phyloP scores from a whole-genome alignment of 257 asterid species.

The Henckelia pumila region DNA sequence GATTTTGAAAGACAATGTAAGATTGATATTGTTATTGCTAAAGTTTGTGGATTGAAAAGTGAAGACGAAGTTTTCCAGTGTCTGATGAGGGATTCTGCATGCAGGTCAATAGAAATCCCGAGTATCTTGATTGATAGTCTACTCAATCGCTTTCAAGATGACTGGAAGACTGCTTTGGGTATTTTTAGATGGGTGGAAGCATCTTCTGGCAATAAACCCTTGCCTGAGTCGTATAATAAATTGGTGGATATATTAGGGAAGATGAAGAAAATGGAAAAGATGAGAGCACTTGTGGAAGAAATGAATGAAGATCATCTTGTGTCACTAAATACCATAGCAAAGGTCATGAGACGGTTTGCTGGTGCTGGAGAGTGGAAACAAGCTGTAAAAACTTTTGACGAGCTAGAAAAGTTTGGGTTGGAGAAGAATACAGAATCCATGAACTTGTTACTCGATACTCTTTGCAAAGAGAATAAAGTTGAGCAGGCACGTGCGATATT shows the following conservation, averaged over 20 bases:
- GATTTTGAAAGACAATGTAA: constrained; percentile 36
- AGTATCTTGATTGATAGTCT: constrained; percentile 45
- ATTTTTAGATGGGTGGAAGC: constrained; percentile 73
- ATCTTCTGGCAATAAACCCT: constrained; percentile 43
- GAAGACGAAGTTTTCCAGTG: constrained; percentile 53
- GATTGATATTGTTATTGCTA: constrained; percentile 42
- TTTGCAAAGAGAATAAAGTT: constrained; percentile 67
- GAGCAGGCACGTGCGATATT: constrained; percentile 65
- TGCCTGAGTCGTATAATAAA: constrained; percentile 54
- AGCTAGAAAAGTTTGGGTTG: constrained; percentile 59
- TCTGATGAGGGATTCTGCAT: constrained; percentile 42
- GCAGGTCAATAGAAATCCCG: constrained; percentile 37
- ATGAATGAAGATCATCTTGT: constrained; percentile 43
- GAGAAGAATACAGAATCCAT: constrained; percentile 41
- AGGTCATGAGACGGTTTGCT: constrained; percentile 73
- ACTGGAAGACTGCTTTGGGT: constrained; percentile 84
- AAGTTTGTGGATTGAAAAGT: constrained; percentile 35
- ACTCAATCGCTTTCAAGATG: constrained; percentile 77
- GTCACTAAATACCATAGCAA: constrained; percentile 56
- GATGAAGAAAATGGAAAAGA: constrained; percentile 70
- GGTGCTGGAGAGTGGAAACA: constrained; percentile 82
- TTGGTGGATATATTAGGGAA: constrained; percentile 80
- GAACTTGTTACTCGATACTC: constrained; percentile 75
- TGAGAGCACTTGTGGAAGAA: constrained; percentile 50
- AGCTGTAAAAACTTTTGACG: constrained; percentile 59